Conservation (phyloP, 2,329 filamentous ascomycete genomes). For the Botrytis porri region DNA sequence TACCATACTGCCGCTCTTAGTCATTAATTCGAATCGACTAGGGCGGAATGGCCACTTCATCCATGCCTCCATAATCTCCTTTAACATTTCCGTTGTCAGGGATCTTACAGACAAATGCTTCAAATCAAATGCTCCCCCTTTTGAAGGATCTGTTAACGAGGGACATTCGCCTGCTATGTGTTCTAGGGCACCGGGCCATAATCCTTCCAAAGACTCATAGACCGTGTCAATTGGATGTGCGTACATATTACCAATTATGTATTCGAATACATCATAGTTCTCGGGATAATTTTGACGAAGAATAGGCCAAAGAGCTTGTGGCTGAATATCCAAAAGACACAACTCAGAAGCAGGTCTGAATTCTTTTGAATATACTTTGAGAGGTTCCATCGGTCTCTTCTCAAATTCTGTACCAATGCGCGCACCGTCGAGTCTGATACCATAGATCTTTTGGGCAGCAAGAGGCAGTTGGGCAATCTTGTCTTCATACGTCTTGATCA, state of each 20-base stretch:
- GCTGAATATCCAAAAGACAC: slow-evolving; percentile 65
- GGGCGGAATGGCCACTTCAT: slow-evolving; percentile 65
- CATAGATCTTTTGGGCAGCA: background rate
- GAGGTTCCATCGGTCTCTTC: slow-evolving; percentile 63
- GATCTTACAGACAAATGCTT: slow-evolving; percentile 46
- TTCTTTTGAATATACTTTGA: slow-evolving; percentile 57
- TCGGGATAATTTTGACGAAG: slow-evolving; percentile 42
- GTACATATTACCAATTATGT: slow-evolving; percentile 48
- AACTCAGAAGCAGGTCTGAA: slow-evolving; percentile 62
- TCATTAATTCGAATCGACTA: slow-evolving; percentile 57
- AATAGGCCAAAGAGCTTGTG: slow-evolving; percentile 50
- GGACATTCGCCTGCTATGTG: slow-evolving; percentile 50
- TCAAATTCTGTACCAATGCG: slow-evolving; percentile 8
- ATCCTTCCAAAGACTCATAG: slow-evolving; percentile 45
- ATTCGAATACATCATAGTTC: slow-evolving; percentile 50
- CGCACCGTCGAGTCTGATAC: background rate
- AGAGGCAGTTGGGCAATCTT: background rate
- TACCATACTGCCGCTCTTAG: slow-evolving; percentile 7
- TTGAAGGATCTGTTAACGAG: slow-evolving; percentile 47
- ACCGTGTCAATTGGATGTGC: slow-evolving; percentile 40
- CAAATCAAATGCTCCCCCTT: slow-evolving; percentile 45
- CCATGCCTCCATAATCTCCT: slow-evolving; percentile 58
- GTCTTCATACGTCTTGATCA: background rate
- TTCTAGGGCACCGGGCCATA: slow-evolving; percentile 60
- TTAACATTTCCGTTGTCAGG: slow-evolving; percentile 54